Evolutionary conservation across 2,329 filamentous ascomycete species (phyloP), one percentile per base, ranked within the genome.

Genomic region (Ophiostoma triangulosporum): DNA sequence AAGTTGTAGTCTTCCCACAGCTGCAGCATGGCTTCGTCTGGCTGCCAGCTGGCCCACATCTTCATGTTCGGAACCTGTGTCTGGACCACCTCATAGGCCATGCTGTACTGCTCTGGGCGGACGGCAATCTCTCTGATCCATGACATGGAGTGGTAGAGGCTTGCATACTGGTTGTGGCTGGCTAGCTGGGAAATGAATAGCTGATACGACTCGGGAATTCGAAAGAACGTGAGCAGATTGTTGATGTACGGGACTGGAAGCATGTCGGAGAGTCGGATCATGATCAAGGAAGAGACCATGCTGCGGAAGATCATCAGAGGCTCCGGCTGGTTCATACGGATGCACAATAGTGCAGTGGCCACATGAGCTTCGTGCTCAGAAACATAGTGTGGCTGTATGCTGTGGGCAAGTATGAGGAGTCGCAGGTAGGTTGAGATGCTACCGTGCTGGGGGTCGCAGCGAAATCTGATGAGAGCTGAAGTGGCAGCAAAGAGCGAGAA

Each of bases 81-180:
- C 6, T 43, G 38, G 3, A 60, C 43, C 11, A 62, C 56, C 20
- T 53, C 51, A 24, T 52, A 48, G 4, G 56, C 58, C 3, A 57
- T 51, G 56, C 78, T 26, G 29, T 46, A 43, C 14, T 75, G 70
- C 78, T 80, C 24, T 33, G 8, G 50, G 49, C 2, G 12, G 14
- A 9, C 49, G 17, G 12, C 40, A 52, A 46, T 46, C 7, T 45
- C n/a, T 15, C 22, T 15, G 17, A 57, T 20, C 57, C 57, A 58
- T 3, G 50, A 51, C 3, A 56, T 26, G 22, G 36, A 33, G 1
- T 43, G 35, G 52, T 58, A 50, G 4, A 58, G 52, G 2, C 26
- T 54, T 11, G 40, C 38, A 12, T 54, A 48, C 9, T 35, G 36
- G n/a, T 22, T 48, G n/a, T 22, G 24, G 24, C 29, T 38, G 15